Evolutionary conservation across 2,329 filamentous ascomycete genomes (phyloP).

Genomic region (Aspergillus sojae): DNA sequence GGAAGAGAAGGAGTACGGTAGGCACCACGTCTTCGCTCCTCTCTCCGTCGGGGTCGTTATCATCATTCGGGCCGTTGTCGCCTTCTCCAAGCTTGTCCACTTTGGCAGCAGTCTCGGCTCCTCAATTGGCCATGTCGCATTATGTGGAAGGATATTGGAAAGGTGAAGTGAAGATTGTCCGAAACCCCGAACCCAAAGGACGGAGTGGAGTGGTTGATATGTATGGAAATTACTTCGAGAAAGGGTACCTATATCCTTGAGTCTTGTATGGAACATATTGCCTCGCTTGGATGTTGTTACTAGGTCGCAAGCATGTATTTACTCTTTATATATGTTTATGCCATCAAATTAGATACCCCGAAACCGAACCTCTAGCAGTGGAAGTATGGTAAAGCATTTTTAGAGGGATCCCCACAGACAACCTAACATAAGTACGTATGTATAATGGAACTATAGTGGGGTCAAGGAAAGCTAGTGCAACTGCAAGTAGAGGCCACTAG

Average conservation of each 20-base stretch:
- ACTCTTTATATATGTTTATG: neutral
- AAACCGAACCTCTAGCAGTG: neutral
- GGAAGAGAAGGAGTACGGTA: conserved; percentile 29
- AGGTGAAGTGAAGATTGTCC: conserved; percentile 60
- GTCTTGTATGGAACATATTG: neutral
- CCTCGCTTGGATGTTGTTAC: neutral
- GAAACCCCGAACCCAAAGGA: conserved; percentile 43
- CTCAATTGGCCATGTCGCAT: conserved; percentile 33
- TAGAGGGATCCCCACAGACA: neutral
- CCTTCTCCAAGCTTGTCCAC: conserved; percentile 18
- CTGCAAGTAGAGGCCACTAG: neutral
- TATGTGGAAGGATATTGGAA: conserved; percentile 62
- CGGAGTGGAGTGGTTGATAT: conserved; percentile 52
- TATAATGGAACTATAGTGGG: neutral
- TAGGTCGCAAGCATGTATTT: neutral
- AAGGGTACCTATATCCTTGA: conserved; percentile 56
- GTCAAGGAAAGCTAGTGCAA: neutral
- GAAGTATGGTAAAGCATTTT: neutral
- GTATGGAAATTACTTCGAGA: conserved; percentile 58
- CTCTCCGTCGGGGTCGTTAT: conserved; percentile 10
- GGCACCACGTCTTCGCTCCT: conserved; percentile 23
- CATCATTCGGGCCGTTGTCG: conserved; percentile 14
- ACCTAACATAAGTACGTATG: neutral
- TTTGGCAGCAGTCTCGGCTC: conserved; percentile 15
- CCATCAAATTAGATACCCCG: neutral